Base-by-base conservation (phyloP, 164 flowering plant species). In the Warburgia ugandensis region DNA sequence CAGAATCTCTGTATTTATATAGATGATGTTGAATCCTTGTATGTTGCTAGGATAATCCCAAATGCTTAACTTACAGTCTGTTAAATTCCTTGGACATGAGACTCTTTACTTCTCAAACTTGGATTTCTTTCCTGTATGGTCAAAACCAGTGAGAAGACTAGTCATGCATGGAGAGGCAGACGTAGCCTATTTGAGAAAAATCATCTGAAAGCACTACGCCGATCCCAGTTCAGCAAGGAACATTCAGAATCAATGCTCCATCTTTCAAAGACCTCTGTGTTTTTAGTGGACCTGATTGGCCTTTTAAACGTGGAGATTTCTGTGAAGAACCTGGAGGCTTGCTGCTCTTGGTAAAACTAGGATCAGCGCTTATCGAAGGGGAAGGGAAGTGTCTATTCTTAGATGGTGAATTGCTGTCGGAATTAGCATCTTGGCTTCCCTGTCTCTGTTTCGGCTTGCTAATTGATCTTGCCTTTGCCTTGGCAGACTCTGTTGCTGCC, bases 401-500 rank as follows among this genome's bases (percentile, higher is more conserved):
- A 13, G 62, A 57, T 5, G 69, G 71, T n/a, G 73, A 69, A 48
- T 33, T 59, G 31, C 54, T 62, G 42, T 71, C 76, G 40, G 64
- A 62, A 45, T 40, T 61, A 8, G 52, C 16, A 28, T 73, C 88
- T 26, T 39, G n/a, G 30, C 55, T 45, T 25, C 66, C 64, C 13
- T 52, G 27, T n/a, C 83, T 65, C 60, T 77, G 91, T 62, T 62
- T 84, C 33, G 91, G 86, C 12, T 73, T 76, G 72, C 97, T 88
- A 45, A 62, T 54, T 1, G 94, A 81, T 67, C 97, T 70, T 23
- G 63, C 55, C 65, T 73, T 88, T 17, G 86, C 86, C 68, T 71
- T 80, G 14, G 82, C 74, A 16, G 94, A 84, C 67, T 79, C 77
- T 5, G 94, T 85, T 7, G 76, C 60, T 7, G 84, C 77, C 97